Conservation (phyloP, 2,329 filamentous ascomycete genomes). For the Pseudogymnoascus sp. region DNA sequence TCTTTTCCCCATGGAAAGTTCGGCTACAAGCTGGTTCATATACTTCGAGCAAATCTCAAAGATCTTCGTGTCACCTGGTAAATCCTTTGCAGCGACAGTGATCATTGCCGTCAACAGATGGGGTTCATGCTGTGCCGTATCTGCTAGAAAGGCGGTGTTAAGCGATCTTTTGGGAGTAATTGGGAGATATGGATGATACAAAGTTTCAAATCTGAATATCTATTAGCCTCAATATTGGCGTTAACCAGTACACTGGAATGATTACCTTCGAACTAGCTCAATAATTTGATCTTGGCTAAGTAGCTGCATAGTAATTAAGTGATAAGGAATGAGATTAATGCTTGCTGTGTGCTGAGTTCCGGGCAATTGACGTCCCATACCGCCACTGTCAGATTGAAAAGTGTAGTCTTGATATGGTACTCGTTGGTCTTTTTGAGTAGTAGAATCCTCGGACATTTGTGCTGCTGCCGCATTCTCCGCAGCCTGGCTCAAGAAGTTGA, state of each 20-base stretch:
- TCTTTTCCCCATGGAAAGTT: conserved; percentile 57
- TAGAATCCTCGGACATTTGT: conserved; percentile 6
- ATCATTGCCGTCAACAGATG: conserved; percentile 63
- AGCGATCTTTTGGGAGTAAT: conserved; percentile 55
- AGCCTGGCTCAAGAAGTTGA: conserved; percentile 35
- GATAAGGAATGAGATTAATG: not conserved
- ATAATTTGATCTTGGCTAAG: not conserved
- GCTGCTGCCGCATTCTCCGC: conserved; percentile 25
- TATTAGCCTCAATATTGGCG: conserved; percentile 34
- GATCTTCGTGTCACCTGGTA: conserved; percentile 53
- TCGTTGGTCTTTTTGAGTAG: not conserved
- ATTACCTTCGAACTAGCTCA: not conserved
- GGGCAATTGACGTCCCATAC: not conserved
- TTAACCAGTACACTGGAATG: not conserved
- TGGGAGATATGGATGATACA: conserved; percentile 64
- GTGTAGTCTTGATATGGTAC: not conserved
- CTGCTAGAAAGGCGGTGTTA: conserved; percentile 42
- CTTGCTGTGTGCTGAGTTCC: not conserved
- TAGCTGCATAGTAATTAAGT: not conserved
- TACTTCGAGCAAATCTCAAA: conserved; percentile 60
- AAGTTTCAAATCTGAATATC: conserved; percentile 52
- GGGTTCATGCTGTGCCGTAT: conserved; percentile 52
- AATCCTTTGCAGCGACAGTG: conserved; percentile 62
- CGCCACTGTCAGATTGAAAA: not conserved
- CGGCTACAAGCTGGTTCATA: conserved; percentile 61